phyloP scores from a whole-genome alignment of 192 early-diverging fungal genomes.

The Linnemannia schmuckeri region DNA sequence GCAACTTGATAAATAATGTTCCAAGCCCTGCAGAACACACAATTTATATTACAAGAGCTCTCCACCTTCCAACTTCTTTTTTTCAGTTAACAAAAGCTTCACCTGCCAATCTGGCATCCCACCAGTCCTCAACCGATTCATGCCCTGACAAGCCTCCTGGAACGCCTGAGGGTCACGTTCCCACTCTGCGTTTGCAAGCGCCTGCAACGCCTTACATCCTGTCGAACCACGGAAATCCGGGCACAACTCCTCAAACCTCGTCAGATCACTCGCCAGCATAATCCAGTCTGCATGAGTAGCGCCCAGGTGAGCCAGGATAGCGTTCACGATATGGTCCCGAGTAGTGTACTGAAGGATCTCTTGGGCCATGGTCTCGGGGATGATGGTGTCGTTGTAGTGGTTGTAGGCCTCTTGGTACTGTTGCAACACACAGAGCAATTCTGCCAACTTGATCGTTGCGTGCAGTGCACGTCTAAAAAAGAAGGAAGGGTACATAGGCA shows the following conservation, averaged over 20 bases:
- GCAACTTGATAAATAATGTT: neutral
- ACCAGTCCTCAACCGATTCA: conserved; percentile 15
- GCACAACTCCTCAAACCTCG: conserved; percentile 31
- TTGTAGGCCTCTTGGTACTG: conserved; percentile 22
- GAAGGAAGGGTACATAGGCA: no score
- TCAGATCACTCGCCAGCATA: conserved; percentile 29
- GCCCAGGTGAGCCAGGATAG: conserved; percentile 43
- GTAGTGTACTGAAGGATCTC: conserved; percentile 43
- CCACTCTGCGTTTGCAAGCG: conserved; percentile 32
- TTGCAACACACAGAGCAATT: conserved; percentile 24
- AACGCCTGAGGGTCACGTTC: conserved; percentile 36
- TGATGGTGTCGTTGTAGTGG: conserved; percentile 37
- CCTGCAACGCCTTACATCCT: conserved; percentile 9
- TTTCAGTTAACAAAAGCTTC: conserved; percentile 32
- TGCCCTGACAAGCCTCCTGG: conserved; percentile 36
- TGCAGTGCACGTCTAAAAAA: conserved; percentile 40
- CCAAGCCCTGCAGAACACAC: neutral
- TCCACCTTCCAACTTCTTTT: conserved; percentile 38
- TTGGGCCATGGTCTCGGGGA: conserved; percentile 43
- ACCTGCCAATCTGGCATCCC: conserved; percentile 54
- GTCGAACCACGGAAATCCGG: conserved; percentile 21
- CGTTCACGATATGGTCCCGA: conserved; percentile 43
- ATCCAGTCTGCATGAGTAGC: conserved; percentile 41
- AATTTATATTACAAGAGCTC: conserved; percentile 5
- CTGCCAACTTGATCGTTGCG: conserved; percentile 22